Percentiles rank a stretch among this genome's conserved stretches.
phyloP scores from a whole-genome alignment of 306 rosid species.

The Prunus persica region Prunus_persica_NCBIv2 NC_034010.1:24499501-24500000 shows the following conservation, averaged over 20 bases:
- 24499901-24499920: not conserved
- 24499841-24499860: no score
- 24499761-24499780: not conserved
- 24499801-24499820: not conserved
- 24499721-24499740: not conserved
- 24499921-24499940: no score
- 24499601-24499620: constrained; percentile 44
- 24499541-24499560: constrained; percentile 63
- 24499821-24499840: not conserved
- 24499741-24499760: not conserved
- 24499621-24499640: constrained; percentile 51
- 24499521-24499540: constrained; percentile 77
- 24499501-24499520: constrained; percentile 67
- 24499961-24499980: no score
- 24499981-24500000: no score
- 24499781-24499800: not conserved
- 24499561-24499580: constrained; percentile 87
- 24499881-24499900: not conserved
- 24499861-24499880: not conserved
- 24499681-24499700: not conserved
- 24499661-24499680: constrained; percentile 10
- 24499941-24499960: no score
- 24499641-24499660: constrained; percentile 92
- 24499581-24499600: constrained; percentile 78
- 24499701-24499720: not conserved